phyloP scores from a whole-genome alignment of 805 yeast genomes.

The Pichia exigua region DNA sequence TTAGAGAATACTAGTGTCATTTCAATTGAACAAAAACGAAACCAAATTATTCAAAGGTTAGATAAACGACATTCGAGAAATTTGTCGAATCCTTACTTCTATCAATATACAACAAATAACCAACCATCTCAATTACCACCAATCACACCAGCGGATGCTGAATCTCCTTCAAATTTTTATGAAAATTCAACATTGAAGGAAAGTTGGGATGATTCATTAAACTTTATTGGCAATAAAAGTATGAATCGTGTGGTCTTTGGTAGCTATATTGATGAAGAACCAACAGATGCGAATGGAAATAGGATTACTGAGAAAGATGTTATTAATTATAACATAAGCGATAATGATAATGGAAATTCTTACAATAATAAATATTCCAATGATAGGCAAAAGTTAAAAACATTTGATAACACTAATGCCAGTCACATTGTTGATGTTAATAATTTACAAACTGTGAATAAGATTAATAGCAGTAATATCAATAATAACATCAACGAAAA shows the following conservation, averaged over 20 bases:
- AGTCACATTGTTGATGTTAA: too few relatives aligned
- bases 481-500: too few relatives aligned
- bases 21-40: conserved; percentile 5
- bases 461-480: too few relatives aligned
- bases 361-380: background rate
- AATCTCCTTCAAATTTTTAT: background rate
- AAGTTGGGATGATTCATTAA: conserved; percentile 2
- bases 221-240: background rate
- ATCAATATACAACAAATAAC: conserved; percentile 3
- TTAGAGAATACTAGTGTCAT: background rate
- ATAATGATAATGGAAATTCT: background rate
- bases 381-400: too few relatives aligned
- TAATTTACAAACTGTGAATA: too few relatives aligned
- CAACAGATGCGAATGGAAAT: background rate
- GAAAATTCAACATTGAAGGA: background rate
- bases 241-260: background rate
- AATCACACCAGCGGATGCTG: background rate
- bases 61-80: conserved; percentile 6
- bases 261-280: background rate
- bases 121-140: conserved; percentile 7
- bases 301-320: background rate
- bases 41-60: conserved; percentile 2
- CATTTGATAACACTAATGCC: too few relatives aligned
- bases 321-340: background rate
- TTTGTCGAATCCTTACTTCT: conserved; percentile 7